phyloP scores from a whole-genome alignment of 768 basidiomycete genomes.

The Leccinum rimulosum region DNA sequence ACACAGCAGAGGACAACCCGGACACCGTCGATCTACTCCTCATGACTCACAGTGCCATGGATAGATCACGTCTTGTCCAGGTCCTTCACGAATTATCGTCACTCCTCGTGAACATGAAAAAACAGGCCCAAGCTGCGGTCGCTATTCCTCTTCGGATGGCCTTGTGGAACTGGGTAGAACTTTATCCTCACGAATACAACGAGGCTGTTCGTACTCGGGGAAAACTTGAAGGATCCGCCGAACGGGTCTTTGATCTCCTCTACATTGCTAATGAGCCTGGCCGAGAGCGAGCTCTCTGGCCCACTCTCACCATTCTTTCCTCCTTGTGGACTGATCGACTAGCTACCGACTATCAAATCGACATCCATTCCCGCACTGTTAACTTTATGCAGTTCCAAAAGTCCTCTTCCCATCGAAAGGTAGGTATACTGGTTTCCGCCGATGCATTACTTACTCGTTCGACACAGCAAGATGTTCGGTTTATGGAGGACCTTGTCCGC shows the following conservation, averaged over 20 bases:
- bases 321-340: slow-evolving; percentile 76
- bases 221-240: slow-evolving; percentile 75
- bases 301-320: slow-evolving; percentile 71
- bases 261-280: slow-evolving; percentile 45
- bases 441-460: background rate
- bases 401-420: slow-evolving; percentile 31
- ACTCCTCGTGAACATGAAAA: slow-evolving; percentile 77
- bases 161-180: slow-evolving; percentile 89
- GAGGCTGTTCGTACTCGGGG: slow-evolving; percentile 63
- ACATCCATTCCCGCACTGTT: slow-evolving; percentile 31
- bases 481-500: slow-evolving; percentile 60
- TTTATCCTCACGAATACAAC: slow-evolving; percentile 75
- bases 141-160: slow-evolving; percentile 72
- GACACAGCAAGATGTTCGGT: slow-evolving; percentile 45
- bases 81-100: slow-evolving; percentile 80
- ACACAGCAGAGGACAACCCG: slow-evolving; percentile 47
- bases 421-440: background rate
- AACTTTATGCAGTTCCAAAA: slow-evolving; percentile 32
- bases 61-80: slow-evolving; percentile 63
- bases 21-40: slow-evolving; percentile 77
- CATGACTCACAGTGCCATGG: slow-evolving; percentile 74
- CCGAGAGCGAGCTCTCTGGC: slow-evolving; percentile 67
- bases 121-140: slow-evolving; percentile 68
- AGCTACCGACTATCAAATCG: slow-evolving; percentile 50
- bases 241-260: slow-evolving; percentile 82